Base-by-base conservation (phyloP, 805 yeast genomes). In the Jamesozyma spencerorum region DNA sequence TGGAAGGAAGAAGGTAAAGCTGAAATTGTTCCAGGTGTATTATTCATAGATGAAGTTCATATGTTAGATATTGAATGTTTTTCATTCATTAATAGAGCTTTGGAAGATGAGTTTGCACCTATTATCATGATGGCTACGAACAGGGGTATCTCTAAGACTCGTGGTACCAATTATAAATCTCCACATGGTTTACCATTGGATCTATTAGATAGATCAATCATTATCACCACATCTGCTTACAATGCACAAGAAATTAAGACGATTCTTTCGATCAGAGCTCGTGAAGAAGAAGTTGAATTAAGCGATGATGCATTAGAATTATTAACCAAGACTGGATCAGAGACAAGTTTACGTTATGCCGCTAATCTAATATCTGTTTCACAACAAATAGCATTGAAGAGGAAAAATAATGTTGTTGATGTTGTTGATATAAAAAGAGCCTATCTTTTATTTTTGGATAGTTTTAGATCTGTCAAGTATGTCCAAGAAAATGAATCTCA, bases 1-100 rank as follows among this genome's bases (percentile, higher is more conserved):
- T 92, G 97, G 95, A 86, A 84, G 56, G 97, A 92, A 66, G 97
- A 92, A 70, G 97, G 98, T 45, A 92, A 92, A 64, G 98, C 98
- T 10, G 94, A 90, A 61, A 86, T 92, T 49, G 86, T 86, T 32
- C 97, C 98, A 12, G 99, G 99, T 54, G 99, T 92, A 14, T 70
- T 92, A 52, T 92, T 92, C 63, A 87, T 92, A 52, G 99, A 92
- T 64, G 99, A 92, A 68, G 97, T 88, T 38, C 95, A 92, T 66
- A 92, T 92, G 97, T 77, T 92, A 48, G 99, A 92, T 63, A 82
- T 92, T 54, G 99, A 92, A 65, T 81, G 95, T 55, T 92, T 92
- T 60, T 84, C 97, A 14, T 92, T 85, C 64, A 75, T 92, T 53
- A 92, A 92, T 68, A 78, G 97, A 51, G 99, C 99, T 10, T 71